phyloP scores from a whole-genome alignment of 495 filamentous ascomycete species.

The Xylaria nigripes region DNA sequence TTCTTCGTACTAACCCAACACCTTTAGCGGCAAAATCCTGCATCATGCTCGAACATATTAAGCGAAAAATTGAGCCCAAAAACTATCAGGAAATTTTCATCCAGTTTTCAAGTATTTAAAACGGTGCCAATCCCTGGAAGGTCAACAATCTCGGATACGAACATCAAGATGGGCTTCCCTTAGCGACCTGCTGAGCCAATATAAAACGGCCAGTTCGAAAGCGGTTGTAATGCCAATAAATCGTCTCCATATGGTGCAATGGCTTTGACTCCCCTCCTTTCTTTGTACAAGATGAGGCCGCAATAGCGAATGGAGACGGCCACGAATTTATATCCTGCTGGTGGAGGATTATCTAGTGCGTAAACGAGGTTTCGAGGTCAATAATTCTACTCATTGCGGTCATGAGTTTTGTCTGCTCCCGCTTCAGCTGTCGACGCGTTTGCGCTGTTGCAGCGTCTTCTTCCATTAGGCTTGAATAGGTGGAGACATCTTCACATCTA shows the following conservation, averaged over 20 bases:
- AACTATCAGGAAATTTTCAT: not conserved
- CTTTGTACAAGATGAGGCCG: not conserved
- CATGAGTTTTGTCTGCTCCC: conserved; percentile 24
- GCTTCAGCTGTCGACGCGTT: conserved; percentile 19
- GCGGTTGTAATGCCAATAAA: not conserved
- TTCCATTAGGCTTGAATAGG: conserved; percentile 30
- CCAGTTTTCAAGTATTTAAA: not conserved
- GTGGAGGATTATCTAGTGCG: not conserved
- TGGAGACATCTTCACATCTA: conserved; percentile 10
- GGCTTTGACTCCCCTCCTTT: not conserved
- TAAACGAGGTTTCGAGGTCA: not conserved
- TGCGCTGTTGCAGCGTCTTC: conserved; percentile 27
- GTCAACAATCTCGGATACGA: not conserved
- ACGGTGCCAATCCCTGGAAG: not conserved
- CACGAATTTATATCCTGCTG: not conserved
- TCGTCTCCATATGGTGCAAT: too few species aligned
- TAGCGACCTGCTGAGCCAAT: not conserved
- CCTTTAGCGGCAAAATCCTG: not conserved
- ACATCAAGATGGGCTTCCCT: not conserved
- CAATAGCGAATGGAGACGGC: not conserved
- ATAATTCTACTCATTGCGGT: conserved; percentile 27
- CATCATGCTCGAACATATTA: not conserved
- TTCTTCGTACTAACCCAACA: not conserved
- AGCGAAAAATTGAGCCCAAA: not conserved
- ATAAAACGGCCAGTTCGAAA: not conserved